These are phyloP conservation scores for Penicillium janthinellum DNA, from an alignment of 2,329 filamentous ascomycete species.

Conservation along the genomic window DNA sequence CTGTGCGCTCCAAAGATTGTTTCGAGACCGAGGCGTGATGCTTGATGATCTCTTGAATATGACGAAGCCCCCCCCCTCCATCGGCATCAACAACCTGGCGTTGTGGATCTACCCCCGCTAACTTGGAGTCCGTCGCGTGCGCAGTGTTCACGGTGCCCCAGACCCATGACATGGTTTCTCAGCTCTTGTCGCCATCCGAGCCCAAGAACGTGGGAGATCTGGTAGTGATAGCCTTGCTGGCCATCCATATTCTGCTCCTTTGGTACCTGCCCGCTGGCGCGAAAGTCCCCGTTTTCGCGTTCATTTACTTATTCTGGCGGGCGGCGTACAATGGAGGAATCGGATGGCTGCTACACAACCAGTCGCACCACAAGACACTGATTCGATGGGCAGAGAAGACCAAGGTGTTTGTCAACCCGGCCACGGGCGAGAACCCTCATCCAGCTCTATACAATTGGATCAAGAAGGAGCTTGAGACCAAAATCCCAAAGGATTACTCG, in stretches of 20 bases:
- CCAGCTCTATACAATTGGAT: slow-evolving; percentile 81
- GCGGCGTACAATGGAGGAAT: slow-evolving; percentile 92
- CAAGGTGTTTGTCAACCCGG: slow-evolving; percentile 81
- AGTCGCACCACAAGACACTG: slow-evolving; percentile 85
- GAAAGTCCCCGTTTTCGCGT: slow-evolving; percentile 76
- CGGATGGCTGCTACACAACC: slow-evolving; percentile 81
- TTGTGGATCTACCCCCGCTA: slow-evolving; percentile 20
- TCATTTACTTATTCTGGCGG: slow-evolving; percentile 89
- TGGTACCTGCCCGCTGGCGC: slow-evolving; percentile 70
- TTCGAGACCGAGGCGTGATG: background rate
- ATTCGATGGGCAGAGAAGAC: slow-evolving; percentile 85
- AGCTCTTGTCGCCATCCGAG: slow-evolving; percentile 89
- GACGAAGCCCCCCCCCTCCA: background rate
- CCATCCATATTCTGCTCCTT: slow-evolving; percentile 70
- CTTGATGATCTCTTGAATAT: background rate
- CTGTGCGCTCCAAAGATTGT: background rate
- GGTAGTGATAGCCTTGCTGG: slow-evolving; percentile 76
- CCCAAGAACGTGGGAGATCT: slow-evolving; percentile 92
- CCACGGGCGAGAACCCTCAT: slow-evolving; percentile 77
- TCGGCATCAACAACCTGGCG: background rate
- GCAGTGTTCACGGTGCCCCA: slow-evolving; percentile 92
- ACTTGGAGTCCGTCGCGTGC: slow-evolving; percentile 16
- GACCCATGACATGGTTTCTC: slow-evolving; percentile 98
- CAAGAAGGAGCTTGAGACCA: slow-evolving; percentile 88
- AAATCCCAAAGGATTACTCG: slow-evolving; percentile 89